Base-by-base conservation (phyloP, 768 basidiomycete species). In the Leccinum incarnatum region DNA sequence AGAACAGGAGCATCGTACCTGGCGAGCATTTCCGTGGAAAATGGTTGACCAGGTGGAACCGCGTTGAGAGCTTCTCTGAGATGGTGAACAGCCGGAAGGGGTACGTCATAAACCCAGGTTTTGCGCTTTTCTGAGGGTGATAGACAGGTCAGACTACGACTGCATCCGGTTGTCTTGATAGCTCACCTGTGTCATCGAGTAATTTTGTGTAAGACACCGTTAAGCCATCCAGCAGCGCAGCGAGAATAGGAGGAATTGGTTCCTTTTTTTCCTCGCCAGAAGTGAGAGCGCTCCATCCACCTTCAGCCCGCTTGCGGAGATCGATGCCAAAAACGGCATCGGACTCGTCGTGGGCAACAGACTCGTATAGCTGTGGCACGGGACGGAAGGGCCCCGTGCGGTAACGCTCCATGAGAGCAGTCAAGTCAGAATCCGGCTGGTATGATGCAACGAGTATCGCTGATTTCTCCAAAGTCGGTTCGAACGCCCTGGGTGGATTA, bases 51-150 rank as follows among this genome's bases (percentile, higher is more conserved):
- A 56, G 73, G 70, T 7, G 83, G 86, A n/a, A 90, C 74, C 11
- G 81, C 83, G 69, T 97, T 96, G 55, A 98, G 77, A 5, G 81
- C 80, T 73, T 94, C 91, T 57, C 95, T 87, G 30, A 98, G 84
- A 58, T 89, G 88, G 66, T 98, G 95, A 15, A 90, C 82, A 25
- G 85, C 84, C 2, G 85, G 78, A 6, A 98, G 80, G 1, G 95
- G 94, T 4, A 92, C 90, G 65, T 98, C 93, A 73, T 97, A 98
- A 55, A 98, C 91, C 95, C 95, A 98, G 4, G 88, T 77, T 76
- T 89, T 93, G 58, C 95, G 86, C 69, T 85, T 89, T 71, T 95
- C 95, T 87, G 68, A 4, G 37, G 12, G 55, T 21, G n/a, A 56
- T 40, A 17, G 19, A 55, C 40, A n/a, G 12, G 37, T 65, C 23